Evolutionary conservation across 2,329 filamentous ascomycete species (phyloP).

Genomic region (Cytospora mali): DNA sequence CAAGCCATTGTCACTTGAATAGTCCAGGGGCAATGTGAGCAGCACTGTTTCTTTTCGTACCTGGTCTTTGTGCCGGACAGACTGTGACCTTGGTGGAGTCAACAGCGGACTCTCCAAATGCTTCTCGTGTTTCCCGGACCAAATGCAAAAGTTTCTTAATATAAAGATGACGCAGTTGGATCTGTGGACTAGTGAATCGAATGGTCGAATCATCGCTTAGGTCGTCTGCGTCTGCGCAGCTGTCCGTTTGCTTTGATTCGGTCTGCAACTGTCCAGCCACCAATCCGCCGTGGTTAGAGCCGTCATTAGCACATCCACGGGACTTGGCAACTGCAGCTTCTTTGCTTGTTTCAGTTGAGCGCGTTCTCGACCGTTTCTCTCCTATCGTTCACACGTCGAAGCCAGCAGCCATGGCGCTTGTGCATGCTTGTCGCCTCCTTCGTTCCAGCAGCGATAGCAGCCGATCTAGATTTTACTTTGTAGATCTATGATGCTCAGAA

Average conservation of each 20-base stretch:
- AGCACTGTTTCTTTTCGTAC: constrained; percentile 5
- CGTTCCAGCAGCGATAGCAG: not conserved
- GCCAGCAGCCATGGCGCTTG: constrained; percentile 9
- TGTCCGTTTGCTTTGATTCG: constrained; percentile 41
- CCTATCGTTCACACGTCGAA: constrained; percentile 13
- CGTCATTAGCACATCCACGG: constrained; percentile 21
- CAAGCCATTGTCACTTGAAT: not conserved
- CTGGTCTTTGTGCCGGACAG: constrained; percentile 10
- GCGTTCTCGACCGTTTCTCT: constrained; percentile 22
- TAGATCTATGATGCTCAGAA: not conserved
- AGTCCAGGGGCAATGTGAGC: not conserved
- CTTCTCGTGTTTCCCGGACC: constrained; percentile 34
- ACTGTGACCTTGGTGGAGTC: not conserved
- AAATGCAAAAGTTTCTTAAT: constrained; percentile 36
- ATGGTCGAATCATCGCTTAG: constrained; percentile 31
- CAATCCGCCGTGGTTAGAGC: constrained; percentile 31
- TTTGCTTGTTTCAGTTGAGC: constrained; percentile 25
- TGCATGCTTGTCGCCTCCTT: constrained; percentile 10
- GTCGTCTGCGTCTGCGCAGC: constrained; percentile 42
- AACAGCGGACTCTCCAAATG: constrained; percentile 13
- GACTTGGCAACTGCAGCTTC: constrained; percentile 24
- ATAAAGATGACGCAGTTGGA: constrained; percentile 35
- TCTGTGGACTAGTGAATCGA: constrained; percentile 31
- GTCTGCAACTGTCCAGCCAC: constrained; percentile 35
- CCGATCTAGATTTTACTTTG: constrained; percentile 1